These are phyloP conservation scores for Cordyceps cateniannulata DNA, from an alignment of 2,329 filamentous ascomycete species.

Conservation along the genomic window DNA sequence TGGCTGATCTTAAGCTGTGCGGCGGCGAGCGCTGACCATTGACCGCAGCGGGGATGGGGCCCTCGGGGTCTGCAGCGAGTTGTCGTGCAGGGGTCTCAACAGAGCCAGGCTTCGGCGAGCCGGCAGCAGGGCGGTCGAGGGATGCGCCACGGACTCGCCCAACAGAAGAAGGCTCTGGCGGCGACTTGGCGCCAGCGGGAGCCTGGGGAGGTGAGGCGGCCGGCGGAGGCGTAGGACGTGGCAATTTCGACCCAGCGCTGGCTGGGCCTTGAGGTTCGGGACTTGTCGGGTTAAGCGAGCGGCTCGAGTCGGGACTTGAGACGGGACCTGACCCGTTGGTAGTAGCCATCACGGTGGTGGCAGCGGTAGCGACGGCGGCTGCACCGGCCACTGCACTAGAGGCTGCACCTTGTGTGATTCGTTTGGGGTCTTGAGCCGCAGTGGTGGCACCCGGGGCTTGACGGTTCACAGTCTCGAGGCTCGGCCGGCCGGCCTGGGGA, in stretches of 20 bases:
- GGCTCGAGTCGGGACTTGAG: conserved; percentile 1
- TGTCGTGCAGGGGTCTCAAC: not conserved
- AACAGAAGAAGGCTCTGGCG: conserved; percentile 32
- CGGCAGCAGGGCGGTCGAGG: conserved; percentile 33
- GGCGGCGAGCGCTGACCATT: conserved; percentile 60
- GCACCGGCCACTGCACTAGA: conserved; percentile 18
- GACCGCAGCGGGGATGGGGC: not conserved
- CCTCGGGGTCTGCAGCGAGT: conserved; percentile 2
- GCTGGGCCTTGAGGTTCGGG: not conserved
- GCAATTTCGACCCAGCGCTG: conserved; percentile 26
- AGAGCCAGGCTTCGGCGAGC: conserved; percentile 5
- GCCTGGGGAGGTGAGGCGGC: conserved; percentile 49
- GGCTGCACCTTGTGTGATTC: conserved; percentile 33
- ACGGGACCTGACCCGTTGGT: conserved; percentile 16
- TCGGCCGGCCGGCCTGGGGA: conserved; percentile 18
- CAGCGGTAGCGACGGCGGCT: not conserved
- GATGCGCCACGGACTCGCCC: conserved; percentile 44
- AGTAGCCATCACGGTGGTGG: not conserved
- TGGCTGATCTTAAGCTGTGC: conserved; percentile 33
- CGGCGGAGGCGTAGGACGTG: conserved; percentile 29
- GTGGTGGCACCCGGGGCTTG: conserved; percentile 30
- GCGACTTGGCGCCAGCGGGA: conserved; percentile 42
- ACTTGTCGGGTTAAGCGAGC: not conserved
- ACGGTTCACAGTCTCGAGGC: conserved; percentile 16
- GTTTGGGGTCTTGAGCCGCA: conserved; percentile 44